Conservation (phyloP, 371 early-diverging fungal species). For the Saksenaea vasiformis region DNA sequence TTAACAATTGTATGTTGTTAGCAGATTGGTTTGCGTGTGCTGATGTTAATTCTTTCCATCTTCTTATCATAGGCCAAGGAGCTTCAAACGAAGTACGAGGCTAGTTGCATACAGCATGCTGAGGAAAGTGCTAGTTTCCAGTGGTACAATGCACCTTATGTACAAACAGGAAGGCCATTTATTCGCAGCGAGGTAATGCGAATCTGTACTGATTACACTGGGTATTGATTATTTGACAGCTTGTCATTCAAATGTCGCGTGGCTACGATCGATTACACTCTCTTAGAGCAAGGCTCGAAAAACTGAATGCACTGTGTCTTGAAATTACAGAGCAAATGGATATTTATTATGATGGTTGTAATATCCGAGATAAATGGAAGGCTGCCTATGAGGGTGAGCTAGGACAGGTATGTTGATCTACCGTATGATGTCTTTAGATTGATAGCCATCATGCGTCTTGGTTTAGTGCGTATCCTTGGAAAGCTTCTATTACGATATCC, state of each 20-base stretch:
- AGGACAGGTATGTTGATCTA: conserved; percentile 12
- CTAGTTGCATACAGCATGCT: background rate
- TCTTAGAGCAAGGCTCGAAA: conserved; percentile 4
- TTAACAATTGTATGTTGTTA: conserved; percentile 7
- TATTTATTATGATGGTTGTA: background rate
- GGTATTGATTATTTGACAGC: background rate
- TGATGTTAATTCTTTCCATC: background rate
- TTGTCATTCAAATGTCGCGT: conserved; percentile 9
- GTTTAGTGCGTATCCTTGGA: conserved; percentile 13
- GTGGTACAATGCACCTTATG: conserved; percentile 26
- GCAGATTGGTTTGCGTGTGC: no score
- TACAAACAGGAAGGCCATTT: conserved; percentile 17
- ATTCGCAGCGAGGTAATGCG: conserved; percentile 10
- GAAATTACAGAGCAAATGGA: background rate
- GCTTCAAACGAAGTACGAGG: background rate
- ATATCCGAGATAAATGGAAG: conserved; percentile 3
- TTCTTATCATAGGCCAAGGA: background rate
- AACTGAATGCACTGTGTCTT: background rate
- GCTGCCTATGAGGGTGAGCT: conserved; percentile 8
- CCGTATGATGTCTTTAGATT: background rate
- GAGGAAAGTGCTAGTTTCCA: conserved; percentile 19
- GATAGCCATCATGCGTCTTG: background rate
- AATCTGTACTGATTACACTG: background rate
- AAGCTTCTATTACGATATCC: conserved; percentile 8
- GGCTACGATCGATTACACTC: conserved; percentile 7